A percentile compares a stretch with the other conserved stretches of the same genome.
Conservation (phyloP, 129 eudicot species). For the Silybum marianum region DNA sequence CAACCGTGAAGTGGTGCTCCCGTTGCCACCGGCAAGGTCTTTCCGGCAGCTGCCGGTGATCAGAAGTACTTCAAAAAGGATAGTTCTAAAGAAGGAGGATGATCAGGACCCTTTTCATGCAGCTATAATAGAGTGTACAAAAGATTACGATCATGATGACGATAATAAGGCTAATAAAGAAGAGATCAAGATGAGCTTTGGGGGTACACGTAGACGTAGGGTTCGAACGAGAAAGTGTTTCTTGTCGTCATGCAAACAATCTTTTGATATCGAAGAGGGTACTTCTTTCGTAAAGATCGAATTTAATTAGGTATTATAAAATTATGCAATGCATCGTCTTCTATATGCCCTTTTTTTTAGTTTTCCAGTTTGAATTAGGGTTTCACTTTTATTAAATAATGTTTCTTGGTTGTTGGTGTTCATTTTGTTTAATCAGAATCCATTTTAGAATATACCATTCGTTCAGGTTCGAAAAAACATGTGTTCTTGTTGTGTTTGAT, state of each 20-base stretch:
- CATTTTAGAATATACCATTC: background rate
- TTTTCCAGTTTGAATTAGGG: background rate
- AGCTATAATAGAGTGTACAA: slow-evolving; percentile 27
- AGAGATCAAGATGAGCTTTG: slow-evolving; percentile 15
- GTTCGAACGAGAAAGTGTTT: slow-evolving; percentile 17
- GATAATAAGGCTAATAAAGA: background rate
- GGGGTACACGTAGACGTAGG: background rate
- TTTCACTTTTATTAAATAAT: background rate
- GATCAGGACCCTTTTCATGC: slow-evolving; percentile 37
- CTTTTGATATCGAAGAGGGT: slow-evolving; percentile 27
- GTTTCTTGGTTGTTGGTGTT: background rate
- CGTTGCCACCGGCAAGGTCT: slow-evolving; percentile 34
- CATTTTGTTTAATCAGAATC: background rate
- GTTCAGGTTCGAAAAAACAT: background rate
- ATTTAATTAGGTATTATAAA: background rate
- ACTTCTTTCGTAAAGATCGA: slow-evolving; percentile 7
- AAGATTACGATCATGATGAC: slow-evolving; percentile 9
- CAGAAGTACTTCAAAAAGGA: slow-evolving; percentile 14
- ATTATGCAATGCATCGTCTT: background rate
- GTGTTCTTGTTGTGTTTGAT: background rate
- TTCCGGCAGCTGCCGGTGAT: background rate
- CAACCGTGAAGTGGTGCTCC: slow-evolving; percentile 19
- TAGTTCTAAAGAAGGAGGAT: background rate
- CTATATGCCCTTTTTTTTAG: no score
- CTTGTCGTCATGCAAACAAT: slow-evolving; percentile 33